Evolutionary conservation across 208 protist genomes (phyloP).

Genomic region (Crithidia brevicula): DNA sequence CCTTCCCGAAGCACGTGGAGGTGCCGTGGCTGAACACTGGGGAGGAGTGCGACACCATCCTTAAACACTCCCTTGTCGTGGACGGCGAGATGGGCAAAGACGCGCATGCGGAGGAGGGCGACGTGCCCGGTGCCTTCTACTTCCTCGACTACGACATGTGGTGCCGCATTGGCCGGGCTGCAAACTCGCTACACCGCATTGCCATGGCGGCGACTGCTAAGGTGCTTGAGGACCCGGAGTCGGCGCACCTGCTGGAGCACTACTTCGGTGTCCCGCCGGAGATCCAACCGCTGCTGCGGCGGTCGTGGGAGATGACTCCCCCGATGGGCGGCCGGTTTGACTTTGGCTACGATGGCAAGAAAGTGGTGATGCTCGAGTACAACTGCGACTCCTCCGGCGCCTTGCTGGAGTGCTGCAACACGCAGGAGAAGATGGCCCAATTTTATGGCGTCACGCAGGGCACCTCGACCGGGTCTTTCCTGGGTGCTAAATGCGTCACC

Average conservation of each 20-base stretch:
- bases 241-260: constrained; percentile 59
- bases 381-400: constrained; percentile 82
- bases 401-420: constrained; percentile 81
- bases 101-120: constrained; percentile 34
- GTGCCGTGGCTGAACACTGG: constrained; percentile 57
- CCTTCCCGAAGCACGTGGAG: constrained; percentile 43
- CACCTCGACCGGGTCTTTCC: constrained; percentile 73
- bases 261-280: constrained; percentile 78
- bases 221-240: constrained; percentile 57
- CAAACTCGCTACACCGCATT: constrained; percentile 66
- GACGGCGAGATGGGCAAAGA: constrained; percentile 36
- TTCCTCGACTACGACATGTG: constrained; percentile 83
- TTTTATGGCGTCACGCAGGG: constrained; percentile 61
- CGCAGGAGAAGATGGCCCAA: constrained; percentile 83
- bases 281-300: constrained; percentile 63
- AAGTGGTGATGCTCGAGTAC: constrained; percentile 79
- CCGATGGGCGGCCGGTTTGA: constrained; percentile 75
- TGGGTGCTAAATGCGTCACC: constrained; percentile 50
- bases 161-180: constrained; percentile 60
- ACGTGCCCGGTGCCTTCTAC: constrained; percentile 75
- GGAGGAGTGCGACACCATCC: constrained; percentile 60
- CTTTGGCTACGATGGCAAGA: constrained; percentile 79
- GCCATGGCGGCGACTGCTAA: constrained; percentile 69
- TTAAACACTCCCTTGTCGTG: constrained; percentile 56
- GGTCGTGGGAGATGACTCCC: constrained; percentile 59